A percentile compares a stretch with the other conserved stretches of the same genome.
Conservation (phyloP, 2,329 filamentous ascomycete genomes). For the Magnaporthales sp. region DNA sequence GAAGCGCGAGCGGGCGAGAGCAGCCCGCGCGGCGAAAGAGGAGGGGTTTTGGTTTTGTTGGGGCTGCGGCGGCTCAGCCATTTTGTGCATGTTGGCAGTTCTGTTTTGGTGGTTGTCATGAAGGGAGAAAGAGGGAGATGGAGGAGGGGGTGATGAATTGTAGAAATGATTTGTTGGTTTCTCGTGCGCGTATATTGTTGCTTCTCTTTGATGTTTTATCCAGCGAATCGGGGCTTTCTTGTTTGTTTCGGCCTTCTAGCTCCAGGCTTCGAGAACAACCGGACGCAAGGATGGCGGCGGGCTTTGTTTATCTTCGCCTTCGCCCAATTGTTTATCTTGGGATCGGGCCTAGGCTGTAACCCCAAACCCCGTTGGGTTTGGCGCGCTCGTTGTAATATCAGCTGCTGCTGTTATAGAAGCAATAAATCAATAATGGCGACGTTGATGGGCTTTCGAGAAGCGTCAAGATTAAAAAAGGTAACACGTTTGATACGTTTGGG, state of each 20-base stretch:
- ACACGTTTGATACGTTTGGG: not conserved
- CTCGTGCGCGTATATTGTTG: not conserved
- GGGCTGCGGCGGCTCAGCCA: constrained; percentile 12
- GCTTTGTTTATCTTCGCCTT: not conserved
- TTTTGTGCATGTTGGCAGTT: not conserved
- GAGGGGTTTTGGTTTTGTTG: constrained; percentile 7
- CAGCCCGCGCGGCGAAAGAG: constrained; percentile 2
- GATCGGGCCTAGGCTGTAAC: not conserved
- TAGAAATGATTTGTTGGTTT: not conserved
- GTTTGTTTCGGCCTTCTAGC: not conserved
- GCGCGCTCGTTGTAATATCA: not conserved
- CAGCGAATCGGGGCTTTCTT: not conserved
- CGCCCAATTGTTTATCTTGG: not conserved
- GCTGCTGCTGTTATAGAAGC: not conserved
- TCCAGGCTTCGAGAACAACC: not conserved
- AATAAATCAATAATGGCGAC: not conserved
- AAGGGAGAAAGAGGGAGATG: not conserved
- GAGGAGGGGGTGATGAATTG: not conserved
- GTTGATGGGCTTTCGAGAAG: not conserved
- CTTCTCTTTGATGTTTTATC: not conserved
- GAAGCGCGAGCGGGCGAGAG: constrained; percentile 41
- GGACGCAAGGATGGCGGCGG: not conserved
- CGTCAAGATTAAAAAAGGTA: not conserved
- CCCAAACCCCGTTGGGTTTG: not conserved
- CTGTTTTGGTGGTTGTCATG: not conserved